Base-by-base conservation (phyloP, 495 filamentous ascomycete genomes). In the Glarea lozoyensis region DNA sequence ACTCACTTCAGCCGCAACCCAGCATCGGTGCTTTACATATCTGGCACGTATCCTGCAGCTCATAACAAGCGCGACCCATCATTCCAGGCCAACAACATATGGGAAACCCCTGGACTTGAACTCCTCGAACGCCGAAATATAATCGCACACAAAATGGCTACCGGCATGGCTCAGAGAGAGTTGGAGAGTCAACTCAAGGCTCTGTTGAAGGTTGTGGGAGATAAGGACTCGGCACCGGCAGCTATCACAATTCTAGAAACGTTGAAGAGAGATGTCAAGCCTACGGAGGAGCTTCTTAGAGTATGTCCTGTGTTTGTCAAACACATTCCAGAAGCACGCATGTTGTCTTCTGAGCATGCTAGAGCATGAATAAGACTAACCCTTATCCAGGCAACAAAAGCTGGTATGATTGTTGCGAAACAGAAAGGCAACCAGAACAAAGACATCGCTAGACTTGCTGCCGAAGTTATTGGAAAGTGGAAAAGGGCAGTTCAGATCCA, bases 401-500 rank as follows among this genome's bases (percentile, higher is more conserved):
- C 94, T 36, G 92, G 92, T 48, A 80, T 94, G 52, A 73, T 84
- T 2, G 84, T 97, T 48, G 88, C 90, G 61, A 86, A 82, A 55
- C 73, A 88, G 43, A 82, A 88, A 55, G 67, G 72, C 22, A 78
- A 89, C 67, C 64, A 76, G 38, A 75, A 89, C 52, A 79, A 80
- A 42, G 78, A 84, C n/a, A 79, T 96, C 32, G 79, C 79, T 5
- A 70, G 72, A 5, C 66, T 85, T 32, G 82, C 89, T 2, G 68
- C 67, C 43, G 84, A 92, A 48, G 86, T 97, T 39, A 86, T 98
- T 15, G 69, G 69, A 30, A 89, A 86, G 54, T 98, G 92, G 92
- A 81, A 81, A 50, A 79, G 76, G 41, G 81, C 86, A 24, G 82
- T 98, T 34, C 76, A 84, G 31, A 60, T 62, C 30, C 76, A 81